Conservation (phyloP, 345 rosid species). For the Geranium rotundifolium region DNA sequence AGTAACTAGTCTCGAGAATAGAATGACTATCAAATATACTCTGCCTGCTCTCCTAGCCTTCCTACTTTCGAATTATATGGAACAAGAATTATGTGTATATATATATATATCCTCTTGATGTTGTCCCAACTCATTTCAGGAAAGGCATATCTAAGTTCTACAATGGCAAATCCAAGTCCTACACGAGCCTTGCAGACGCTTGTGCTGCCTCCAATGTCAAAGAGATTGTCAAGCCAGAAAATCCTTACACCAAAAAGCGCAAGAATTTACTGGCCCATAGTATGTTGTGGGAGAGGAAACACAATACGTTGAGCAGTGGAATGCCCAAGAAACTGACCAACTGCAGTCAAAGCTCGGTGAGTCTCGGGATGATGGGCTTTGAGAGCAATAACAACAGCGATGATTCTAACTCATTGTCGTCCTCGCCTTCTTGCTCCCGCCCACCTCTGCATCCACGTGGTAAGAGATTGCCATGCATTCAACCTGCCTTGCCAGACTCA, state of each 20-base stretch:
- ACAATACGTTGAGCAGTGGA: not conserved
- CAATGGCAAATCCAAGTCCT: not conserved
- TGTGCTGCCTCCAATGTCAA: not conserved
- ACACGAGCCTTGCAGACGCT: constrained; percentile 3
- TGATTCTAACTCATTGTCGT: too few relatives aligned
- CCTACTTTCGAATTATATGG: not conserved
- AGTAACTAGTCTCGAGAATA: too few relatives aligned
- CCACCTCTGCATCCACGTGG: too few relatives aligned
- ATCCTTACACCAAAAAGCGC: not conserved
- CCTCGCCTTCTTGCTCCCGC: too few relatives aligned
- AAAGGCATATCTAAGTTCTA: constrained; percentile 5
- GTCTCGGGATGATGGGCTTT: not conserved
- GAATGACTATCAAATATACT: too few relatives aligned
- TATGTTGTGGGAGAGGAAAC: not conserved
- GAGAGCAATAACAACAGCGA: too few relatives aligned
- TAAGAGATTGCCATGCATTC: too few relatives aligned
- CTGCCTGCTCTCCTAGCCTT: too few relatives aligned
- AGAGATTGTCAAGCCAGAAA: constrained; percentile 5
- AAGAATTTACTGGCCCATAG: not conserved
- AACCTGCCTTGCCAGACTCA: constrained; percentile 1
- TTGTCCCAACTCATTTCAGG: not conserved
- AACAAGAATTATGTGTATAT: not conserved
- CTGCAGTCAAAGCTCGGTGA: constrained; percentile 6
- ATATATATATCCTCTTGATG: too few relatives aligned
- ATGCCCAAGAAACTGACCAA: not conserved